A percentile compares a stretch with the other conserved stretches of the same genome.
Conservation (phyloP, 1,139 yeast genomes). For the Trichomonascaceae sp. region DNA sequence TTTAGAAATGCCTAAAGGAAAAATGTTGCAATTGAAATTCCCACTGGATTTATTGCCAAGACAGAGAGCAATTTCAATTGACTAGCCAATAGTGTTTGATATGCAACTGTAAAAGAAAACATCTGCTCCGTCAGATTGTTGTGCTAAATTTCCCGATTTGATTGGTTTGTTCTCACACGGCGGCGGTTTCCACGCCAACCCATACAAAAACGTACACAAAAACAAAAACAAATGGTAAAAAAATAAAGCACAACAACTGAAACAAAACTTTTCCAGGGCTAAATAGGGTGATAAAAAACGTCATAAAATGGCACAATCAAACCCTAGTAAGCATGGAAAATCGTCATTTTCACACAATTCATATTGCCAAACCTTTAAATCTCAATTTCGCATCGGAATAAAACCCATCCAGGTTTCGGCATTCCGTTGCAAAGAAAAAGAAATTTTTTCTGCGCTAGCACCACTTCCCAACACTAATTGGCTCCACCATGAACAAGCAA, state of each 20-base stretch:
- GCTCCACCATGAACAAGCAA: not conserved
- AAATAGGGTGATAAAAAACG: not conserved
- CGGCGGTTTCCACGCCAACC: not conserved
- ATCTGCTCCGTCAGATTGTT: not conserved
- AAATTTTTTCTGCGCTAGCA: not conserved
- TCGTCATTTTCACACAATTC: too few relatives aligned
- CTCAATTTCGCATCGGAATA: too few relatives aligned
- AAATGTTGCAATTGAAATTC: not conserved
- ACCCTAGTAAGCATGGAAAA: not conserved
- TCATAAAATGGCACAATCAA: not conserved
- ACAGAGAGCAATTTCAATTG: not conserved
- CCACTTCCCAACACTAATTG: not conserved
- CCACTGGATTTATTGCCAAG: not conserved
- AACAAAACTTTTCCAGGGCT: not conserved
- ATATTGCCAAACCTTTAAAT: too few relatives aligned
- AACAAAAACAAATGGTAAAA: not conserved
- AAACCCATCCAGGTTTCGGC: not conserved
- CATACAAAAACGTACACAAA: slow-evolving; percentile 1
- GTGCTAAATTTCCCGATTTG: not conserved
- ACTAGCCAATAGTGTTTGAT: not conserved
- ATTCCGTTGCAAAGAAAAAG: not conserved
- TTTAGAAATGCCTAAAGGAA: not conserved
- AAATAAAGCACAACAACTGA: not conserved
- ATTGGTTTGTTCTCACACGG: not conserved
- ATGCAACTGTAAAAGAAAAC: not conserved